Conservation (phyloP, 805 yeast genomes). For the Blastobotrys robertii region DNA sequence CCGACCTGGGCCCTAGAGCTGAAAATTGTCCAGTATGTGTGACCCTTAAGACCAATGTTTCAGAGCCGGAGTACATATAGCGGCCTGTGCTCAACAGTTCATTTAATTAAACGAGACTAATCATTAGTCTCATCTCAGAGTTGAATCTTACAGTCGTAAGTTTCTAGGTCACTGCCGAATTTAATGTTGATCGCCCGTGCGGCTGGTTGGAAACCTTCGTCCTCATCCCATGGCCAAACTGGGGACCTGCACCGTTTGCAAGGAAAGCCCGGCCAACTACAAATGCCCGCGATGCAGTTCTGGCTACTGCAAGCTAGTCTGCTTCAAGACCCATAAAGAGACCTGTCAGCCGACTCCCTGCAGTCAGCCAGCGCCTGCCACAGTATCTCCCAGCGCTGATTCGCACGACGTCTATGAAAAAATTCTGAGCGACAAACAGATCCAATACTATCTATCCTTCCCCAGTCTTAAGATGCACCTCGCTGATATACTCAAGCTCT, state of each 20-base stretch:
- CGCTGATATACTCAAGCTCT: slow-evolving; percentile 36
- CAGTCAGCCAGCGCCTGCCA: background rate
- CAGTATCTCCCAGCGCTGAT: background rate
- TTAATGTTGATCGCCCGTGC: too few species aligned
- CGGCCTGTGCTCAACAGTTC: too few species aligned
- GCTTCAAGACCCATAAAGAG: slow-evolving; percentile 43
- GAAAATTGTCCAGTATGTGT: too few species aligned
- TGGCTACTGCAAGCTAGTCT: slow-evolving; percentile 43
- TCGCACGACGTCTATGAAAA: slow-evolving; percentile 13
- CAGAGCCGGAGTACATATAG: too few species aligned
- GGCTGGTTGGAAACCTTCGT: too few species aligned
- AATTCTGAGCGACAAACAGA: slow-evolving; percentile 34
- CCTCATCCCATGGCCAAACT: slow-evolving; percentile 1
- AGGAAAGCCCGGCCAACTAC: slow-evolving; percentile 35
- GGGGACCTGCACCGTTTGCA: slow-evolving; percentile 33
- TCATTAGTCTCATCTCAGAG: too few species aligned
- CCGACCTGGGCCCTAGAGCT: too few species aligned
- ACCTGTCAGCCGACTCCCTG: slow-evolving; percentile 22
- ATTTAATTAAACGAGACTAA: too few species aligned
- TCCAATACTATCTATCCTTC: slow-evolving; percentile 38
- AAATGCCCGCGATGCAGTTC: slow-evolving; percentile 46
- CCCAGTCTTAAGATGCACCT: slow-evolving; percentile 52
- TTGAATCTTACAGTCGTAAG: too few species aligned
- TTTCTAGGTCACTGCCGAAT: too few species aligned
- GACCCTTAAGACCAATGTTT: too few species aligned